Conservation (phyloP, 1,284 basidiomycete genomes). For the Papiliotrema flavescens region DNA sequence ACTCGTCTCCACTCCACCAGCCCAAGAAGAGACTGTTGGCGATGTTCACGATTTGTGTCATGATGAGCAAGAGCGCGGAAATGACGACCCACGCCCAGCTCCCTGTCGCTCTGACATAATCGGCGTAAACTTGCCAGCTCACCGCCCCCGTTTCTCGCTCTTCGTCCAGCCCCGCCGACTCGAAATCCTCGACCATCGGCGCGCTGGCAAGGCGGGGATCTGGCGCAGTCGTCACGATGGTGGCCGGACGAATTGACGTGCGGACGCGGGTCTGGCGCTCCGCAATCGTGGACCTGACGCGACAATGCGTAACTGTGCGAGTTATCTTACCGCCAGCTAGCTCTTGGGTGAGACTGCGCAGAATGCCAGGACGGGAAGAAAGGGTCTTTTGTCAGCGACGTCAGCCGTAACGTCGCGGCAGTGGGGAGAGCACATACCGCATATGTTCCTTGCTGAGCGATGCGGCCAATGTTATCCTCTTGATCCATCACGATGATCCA, state of each 20-base stretch:
- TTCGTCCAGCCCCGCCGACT: constrained; percentile 6
- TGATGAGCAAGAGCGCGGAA: background rate
- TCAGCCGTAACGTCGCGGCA: too few species aligned
- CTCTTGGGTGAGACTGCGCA: too few species aligned
- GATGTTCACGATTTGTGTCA: constrained; percentile 9
- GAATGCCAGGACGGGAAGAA: too few species aligned
- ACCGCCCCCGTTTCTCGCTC: constrained; percentile 19
- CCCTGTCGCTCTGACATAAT: constrained; percentile 7
- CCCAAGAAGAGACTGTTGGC: constrained; percentile 19
- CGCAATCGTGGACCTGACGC: too few species aligned
- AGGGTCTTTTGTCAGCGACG: too few species aligned
- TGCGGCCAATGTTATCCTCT: background rate
- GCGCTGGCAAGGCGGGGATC: background rate
- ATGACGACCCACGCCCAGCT: constrained; percentile 4
- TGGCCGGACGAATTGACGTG: too few species aligned
- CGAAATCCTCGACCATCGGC: constrained; percentile 9
- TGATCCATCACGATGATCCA: constrained; percentile 27
- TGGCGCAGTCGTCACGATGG: background rate
- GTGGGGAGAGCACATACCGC: background rate
- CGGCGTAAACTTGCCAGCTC: constrained; percentile 12
- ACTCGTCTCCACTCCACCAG: constrained; percentile 19
- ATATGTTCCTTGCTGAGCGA: constrained; percentile 10
- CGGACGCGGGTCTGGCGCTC: too few species aligned
- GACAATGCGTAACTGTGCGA: too few species aligned
- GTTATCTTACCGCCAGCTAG: too few species aligned